Conservation (phyloP, 2,329 filamentous ascomycete species). For the Monosporascus sp. region DNA sequence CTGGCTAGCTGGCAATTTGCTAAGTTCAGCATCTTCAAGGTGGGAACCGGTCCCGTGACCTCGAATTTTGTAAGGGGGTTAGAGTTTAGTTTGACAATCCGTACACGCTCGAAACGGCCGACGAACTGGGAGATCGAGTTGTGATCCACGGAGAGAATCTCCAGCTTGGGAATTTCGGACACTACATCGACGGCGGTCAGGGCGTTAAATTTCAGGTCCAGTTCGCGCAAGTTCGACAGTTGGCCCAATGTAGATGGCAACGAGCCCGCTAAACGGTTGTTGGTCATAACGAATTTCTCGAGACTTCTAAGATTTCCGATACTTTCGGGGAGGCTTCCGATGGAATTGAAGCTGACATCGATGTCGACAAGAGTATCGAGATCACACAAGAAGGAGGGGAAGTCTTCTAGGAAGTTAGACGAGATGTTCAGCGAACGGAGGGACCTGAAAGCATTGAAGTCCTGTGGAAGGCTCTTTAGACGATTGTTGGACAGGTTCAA, state of each 20-base stretch:
- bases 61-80: slow-evolving; percentile 95
- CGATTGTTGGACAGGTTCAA: slow-evolving; percentile 93
- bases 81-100: slow-evolving; percentile 83
- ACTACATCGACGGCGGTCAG: slow-evolving; percentile 86
- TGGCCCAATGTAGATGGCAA: slow-evolving; percentile 69
- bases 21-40: slow-evolving; percentile 79
- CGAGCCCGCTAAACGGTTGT: slow-evolving; percentile 76
- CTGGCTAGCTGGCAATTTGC: slow-evolving; percentile 88
- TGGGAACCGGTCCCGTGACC: slow-evolving; percentile 69
- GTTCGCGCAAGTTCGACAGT: slow-evolving; percentile 75
- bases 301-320: slow-evolving; percentile 75
- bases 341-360: slow-evolving; percentile 94
- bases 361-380: slow-evolving; percentile 82
- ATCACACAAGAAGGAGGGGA: slow-evolving; percentile 80
- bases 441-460: slow-evolving; percentile 75
- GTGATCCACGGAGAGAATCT: slow-evolving; percentile 85
- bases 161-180: slow-evolving; percentile 75
- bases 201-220: slow-evolving; percentile 90
- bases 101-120: slow-evolving; percentile 79
- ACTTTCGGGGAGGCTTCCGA: slow-evolving; percentile 67
- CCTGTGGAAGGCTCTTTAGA: slow-evolving; percentile 69
- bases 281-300: slow-evolving; percentile 90
- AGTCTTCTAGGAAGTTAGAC: slow-evolving; percentile 82
- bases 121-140: slow-evolving; percentile 88
- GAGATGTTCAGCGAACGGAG: slow-evolving; percentile 85